Evolutionary conservation across 2,329 filamentous ascomycete genomes (phyloP), one percentile per base, ranked within the genome.

Genomic region (Sporothrix inflata): DNA sequence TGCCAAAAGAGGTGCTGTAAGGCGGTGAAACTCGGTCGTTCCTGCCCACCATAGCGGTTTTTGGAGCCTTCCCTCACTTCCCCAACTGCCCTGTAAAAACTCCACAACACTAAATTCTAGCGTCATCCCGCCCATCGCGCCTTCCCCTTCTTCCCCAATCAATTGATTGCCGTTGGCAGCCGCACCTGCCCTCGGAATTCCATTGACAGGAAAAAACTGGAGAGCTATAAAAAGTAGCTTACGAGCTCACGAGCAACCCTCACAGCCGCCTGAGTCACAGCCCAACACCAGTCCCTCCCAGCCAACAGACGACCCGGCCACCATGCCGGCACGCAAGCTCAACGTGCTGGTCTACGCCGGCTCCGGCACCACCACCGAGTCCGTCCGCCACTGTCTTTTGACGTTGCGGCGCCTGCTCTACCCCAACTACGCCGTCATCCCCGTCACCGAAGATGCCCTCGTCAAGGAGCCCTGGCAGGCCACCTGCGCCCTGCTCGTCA

Each of bases 341-440:
- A 98, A 99, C 80, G 91, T 99, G 72, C 87, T 98, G 76, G 93
- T 99, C 69, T 98, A 98, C 30, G 73, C 78, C 94, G 94, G 95
- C 77, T 89, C 91, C 79, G 96, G 96, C 75, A 93, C 92, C 57
- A 97, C 94, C 11, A 85, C 92, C 69, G 93, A 96, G 79, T 97
- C 94, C 19, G 93, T 98, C 74, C 90, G 92, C 65, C 95, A 98
- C 80, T 95, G 93, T 81, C 87, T 97, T 74, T 94, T 92, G 83
- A 92, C 94, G 27, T 88, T 99, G 21, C 92, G 94, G 73, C 90
- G 93, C 49, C 88, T 98, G 4, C 89, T 98, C 30, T 92, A 93
- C 3, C 92, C 94, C 68, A 92, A 94, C 81, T 98, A 99, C 83
- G 96, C 95, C 73, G 94, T 99, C 75, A 94, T 94, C 75, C 91